Evolutionary conservation across 495 filamentous ascomycete genomes (phyloP), one percentile per base, ranked within the genome.

Genomic region (Talaromyces trachyspermus): DNA sequence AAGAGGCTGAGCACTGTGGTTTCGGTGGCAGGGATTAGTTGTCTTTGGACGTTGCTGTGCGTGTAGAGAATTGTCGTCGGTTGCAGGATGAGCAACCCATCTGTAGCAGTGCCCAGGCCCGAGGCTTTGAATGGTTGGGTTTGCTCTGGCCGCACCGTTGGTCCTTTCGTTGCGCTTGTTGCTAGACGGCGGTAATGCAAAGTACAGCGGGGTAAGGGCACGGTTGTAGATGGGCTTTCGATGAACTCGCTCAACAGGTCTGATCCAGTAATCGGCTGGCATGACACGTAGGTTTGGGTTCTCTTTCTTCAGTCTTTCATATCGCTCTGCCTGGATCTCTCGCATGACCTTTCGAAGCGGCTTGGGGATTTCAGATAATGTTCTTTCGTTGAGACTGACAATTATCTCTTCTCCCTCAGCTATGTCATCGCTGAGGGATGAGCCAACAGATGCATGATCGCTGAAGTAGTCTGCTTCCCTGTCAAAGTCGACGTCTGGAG

Each of bases 321-420:
- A 29, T 15, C 54, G 50, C 49, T 63, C 60, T 4, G 43, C 19
- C 7, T 63, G 57, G 10, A 63, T 47, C 30, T 58, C 48, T 25
- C 53, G 53, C 54, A 63, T 60, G 46, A 50, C 58, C 19, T 45
- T 38, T 23, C 60, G 60, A 8, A 63, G 55, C 17, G 41, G 54
- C 17, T 37, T 14, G n/a, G 55, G 57, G 22, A 63, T 53, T 17
- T 49, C 19, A 1, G 53, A 32, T 30, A 60, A 45, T 24, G 57
- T 55, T 6, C 27, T 37, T 55, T 50, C 50, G 46, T 63, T 57
- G 5, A 60, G 54, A 8, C 54, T 47, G 25, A 48, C 55, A 19
- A 63, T 44, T 12, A 58, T 55, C 40, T 63, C 60, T 37, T 58
- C 54, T 51, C 58, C 60, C 25, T 51, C 45, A 22, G 46, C 49